Percentiles rank a stretch among this genome's conserved stretches.
Conservation (phyloP, 805 yeast genomes). For the Lipomyces sp. region DNA sequence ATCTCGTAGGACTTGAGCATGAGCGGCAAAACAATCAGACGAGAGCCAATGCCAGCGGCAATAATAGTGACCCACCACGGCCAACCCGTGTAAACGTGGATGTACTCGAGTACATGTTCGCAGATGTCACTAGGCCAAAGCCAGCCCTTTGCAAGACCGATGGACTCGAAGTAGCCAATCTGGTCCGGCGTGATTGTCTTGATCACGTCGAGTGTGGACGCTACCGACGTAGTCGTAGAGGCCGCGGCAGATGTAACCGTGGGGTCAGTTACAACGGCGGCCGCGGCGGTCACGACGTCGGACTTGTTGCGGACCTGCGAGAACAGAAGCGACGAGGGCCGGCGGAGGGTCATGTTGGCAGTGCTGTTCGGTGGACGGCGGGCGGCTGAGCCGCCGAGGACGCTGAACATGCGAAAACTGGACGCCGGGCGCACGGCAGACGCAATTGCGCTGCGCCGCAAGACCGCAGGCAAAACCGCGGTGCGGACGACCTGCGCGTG, state of each 20-base stretch:
- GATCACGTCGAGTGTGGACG: neutral
- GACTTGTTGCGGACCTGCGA: slow-evolving; percentile 4
- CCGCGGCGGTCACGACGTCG: neutral
- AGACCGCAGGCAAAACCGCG: too few species aligned
- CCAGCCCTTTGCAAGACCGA: slow-evolving; percentile 85
- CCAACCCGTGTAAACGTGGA: slow-evolving; percentile 80
- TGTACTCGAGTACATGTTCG: slow-evolving; percentile 71
- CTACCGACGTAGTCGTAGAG: neutral
- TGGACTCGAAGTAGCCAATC: slow-evolving; percentile 79
- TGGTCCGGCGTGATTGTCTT: slow-evolving; percentile 43
- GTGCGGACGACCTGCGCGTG: too few species aligned
- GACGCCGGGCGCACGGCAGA: too few species aligned
- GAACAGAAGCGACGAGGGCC: neutral
- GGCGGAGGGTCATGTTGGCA: neutral
- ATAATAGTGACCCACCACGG: slow-evolving; percentile 98
- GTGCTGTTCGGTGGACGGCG: neutral
- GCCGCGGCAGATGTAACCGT: neutral
- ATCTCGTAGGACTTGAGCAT: slow-evolving; percentile 78
- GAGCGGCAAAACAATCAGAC: slow-evolving; percentile 72
- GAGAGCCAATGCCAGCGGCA: slow-evolving; percentile 63
- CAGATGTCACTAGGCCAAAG: slow-evolving; percentile 81
- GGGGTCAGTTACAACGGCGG: neutral
- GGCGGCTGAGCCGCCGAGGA: too few species aligned
- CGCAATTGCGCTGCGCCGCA: too few species aligned
- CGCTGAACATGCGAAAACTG: too few species aligned